Evolutionary conservation across 208 protist genomes (phyloP).

Genomic region (Jaenimonas drosophilae): DNA sequence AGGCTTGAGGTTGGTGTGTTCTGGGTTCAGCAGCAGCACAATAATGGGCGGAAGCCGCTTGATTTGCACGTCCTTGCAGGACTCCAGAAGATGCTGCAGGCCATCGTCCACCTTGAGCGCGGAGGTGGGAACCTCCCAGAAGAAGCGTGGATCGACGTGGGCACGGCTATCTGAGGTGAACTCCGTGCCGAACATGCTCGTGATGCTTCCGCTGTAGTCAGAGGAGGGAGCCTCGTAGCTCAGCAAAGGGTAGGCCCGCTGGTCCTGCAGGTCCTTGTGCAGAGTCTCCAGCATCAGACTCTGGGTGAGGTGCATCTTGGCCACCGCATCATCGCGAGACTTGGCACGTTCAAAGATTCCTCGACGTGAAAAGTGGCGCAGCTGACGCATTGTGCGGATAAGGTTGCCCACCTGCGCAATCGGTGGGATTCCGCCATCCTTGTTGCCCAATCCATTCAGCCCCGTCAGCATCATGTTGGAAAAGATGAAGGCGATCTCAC

Average conservation of each 20-base stretch:
- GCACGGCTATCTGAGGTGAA: constrained; percentile 64
- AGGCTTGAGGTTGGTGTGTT: constrained; percentile 80
- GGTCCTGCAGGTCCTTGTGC: constrained; percentile 71
- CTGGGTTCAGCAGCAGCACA: constrained; percentile 82
- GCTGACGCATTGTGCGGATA: constrained; percentile 72
- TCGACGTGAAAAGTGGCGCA: constrained; percentile 28
- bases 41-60: constrained; percentile 83
- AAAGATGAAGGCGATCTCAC: constrained; percentile 81
- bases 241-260: constrained; percentile 68
- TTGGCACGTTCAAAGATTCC: constrained; percentile 65
- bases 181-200: constrained; percentile 73
- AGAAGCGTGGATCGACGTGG: constrained; percentile 75
- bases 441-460: constrained; percentile 28
- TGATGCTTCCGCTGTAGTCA: constrained; percentile 70
- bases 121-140: constrained; percentile 82
- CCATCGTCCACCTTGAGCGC: constrained; percentile 87
- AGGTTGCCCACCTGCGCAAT: constrained; percentile 78
- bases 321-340: constrained; percentile 76
- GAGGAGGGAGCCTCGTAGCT: constrained; percentile 33
- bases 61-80: constrained; percentile 74
- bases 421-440: constrained; percentile 57
- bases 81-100: constrained; percentile 84
- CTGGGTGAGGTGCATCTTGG: constrained; percentile 73
- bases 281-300: constrained; percentile 60
- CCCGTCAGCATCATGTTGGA: constrained; percentile 78